Percentiles rank a stretch among this genome's conserved stretches.
Conservation (phyloP, 257 asterid species). For the Ballota nigra region DNA sequence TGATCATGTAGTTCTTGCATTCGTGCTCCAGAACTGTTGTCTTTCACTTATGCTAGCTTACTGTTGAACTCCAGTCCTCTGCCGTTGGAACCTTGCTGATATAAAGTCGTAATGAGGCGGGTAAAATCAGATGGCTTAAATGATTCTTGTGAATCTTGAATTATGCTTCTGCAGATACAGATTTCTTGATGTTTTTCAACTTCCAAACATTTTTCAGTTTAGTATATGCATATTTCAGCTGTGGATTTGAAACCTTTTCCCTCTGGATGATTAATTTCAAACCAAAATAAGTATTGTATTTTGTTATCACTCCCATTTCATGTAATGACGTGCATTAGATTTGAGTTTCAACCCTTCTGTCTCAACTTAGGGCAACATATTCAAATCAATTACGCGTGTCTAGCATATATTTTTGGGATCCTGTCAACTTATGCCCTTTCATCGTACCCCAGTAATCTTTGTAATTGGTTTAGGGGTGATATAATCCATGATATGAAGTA, state of each 20-base stretch:
- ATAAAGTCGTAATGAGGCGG: not conserved
- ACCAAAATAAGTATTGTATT: not conserved
- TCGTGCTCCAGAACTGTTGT: not conserved
- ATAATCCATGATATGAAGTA: not conserved
- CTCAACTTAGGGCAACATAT: not conserved
- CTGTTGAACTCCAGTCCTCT: not conserved
- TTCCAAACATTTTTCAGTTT: not conserved
- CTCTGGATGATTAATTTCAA: not conserved
- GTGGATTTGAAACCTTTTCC: not conserved
- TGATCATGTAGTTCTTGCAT: not conserved
- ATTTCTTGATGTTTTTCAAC: not conserved
- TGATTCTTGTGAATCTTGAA: not conserved
- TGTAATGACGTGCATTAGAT: not conserved
- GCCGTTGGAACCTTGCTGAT: not conserved
- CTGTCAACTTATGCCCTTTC: not conserved
- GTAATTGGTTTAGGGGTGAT: not conserved
- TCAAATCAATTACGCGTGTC: not conserved
- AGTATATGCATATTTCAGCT: not conserved
- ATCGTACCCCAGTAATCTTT: not conserved
- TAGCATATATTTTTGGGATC: not conserved
- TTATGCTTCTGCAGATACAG: too few species aligned
- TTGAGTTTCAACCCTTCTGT: not conserved
- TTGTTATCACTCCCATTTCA: not conserved
- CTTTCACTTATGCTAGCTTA: not conserved
- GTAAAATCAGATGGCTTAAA: not conserved